Evolutionary conservation across 768 basidiomycete genomes (phyloP).

Genomic region (Hygrophorus pudorinus): DNA sequence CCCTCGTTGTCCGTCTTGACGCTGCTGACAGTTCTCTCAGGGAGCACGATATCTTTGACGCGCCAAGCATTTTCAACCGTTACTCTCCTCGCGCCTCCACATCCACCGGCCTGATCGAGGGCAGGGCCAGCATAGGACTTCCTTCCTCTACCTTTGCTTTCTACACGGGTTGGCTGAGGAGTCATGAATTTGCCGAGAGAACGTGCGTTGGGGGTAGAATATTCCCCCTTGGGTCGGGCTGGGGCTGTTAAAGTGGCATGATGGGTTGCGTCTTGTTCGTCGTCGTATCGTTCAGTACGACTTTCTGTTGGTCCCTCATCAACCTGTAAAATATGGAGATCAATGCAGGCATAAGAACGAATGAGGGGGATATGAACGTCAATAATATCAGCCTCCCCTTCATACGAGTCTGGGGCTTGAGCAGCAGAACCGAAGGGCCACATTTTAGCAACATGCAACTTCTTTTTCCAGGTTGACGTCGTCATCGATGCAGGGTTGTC

Average conservation of each 20-base stretch:
- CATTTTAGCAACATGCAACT: constrained; percentile 24
- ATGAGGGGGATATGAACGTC: neutral
- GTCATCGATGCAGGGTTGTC: constrained; percentile 15
- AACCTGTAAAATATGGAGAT: neutral
- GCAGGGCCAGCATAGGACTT: constrained; percentile 33
- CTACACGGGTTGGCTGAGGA: constrained; percentile 29
- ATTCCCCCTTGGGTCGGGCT: neutral
- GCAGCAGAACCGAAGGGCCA: constrained; percentile 28
- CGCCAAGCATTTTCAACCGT: constrained; percentile 44
- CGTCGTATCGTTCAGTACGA: constrained; percentile 15
- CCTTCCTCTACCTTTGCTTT: constrained; percentile 11
- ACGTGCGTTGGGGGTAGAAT: constrained; percentile 10
- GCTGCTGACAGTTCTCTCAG: constrained; percentile 12
- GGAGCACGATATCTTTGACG: constrained; percentile 44
- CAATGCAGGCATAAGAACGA: neutral
- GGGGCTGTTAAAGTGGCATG: no score
- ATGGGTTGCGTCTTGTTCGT: constrained; percentile 7
- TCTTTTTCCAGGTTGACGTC: constrained; percentile 33
- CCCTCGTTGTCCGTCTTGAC: constrained; percentile 10
- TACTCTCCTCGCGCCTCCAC: constrained; percentile 35
- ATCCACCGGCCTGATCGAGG: neutral
- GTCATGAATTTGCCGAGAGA: constrained; percentile 44
- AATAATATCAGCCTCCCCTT: neutral
- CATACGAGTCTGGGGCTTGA: no score
- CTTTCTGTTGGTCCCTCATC: constrained; percentile 2